A percentile compares a stretch with the other conserved stretches of the same genome.
phyloP scores from a whole-genome alignment of 2,329 filamentous ascomycete species.

The Blastomyces parvus region DNA sequence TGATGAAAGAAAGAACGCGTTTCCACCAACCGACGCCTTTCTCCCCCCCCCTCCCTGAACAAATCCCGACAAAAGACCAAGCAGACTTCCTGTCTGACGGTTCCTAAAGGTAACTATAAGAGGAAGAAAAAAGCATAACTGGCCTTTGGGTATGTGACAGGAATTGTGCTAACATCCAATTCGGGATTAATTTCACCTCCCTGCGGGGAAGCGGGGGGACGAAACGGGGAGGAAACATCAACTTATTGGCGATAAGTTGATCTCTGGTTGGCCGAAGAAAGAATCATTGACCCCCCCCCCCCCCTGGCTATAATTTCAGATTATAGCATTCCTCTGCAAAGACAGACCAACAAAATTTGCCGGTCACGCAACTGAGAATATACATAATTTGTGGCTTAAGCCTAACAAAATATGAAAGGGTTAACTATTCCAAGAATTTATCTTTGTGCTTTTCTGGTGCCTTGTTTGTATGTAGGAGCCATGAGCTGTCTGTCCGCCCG shows the following conservation, averaged over 20 bases:
- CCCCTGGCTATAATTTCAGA: not conserved
- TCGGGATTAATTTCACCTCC: not conserved
- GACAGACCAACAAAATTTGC: not conserved
- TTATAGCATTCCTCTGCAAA: not conserved
- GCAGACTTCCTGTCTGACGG: not conserved
- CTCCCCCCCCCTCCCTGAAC: not conserved
- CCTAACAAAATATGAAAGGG: not conserved
- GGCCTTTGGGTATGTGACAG: not conserved
- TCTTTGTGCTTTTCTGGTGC: not conserved
- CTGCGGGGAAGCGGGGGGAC: not conserved
- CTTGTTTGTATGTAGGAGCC: not conserved
- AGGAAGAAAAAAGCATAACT: not conserved
- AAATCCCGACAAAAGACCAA: not conserved
- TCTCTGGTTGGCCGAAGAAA: not conserved
- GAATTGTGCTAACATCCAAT: not conserved
- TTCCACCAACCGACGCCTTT: not conserved
- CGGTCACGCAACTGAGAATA: not conserved
- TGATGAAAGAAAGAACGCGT: not conserved
- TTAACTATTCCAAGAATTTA: not conserved
- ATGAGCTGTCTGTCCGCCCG: not conserved
- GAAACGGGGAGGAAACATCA: not conserved
- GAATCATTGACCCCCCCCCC: no score
- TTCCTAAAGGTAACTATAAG: not conserved
- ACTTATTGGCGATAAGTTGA: not conserved
- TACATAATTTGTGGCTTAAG: not conserved